Evolutionary conservation across 257 asterid genomes (phyloP), one percentile per base, ranked within the genome.

Genomic region (Nicotiana noctiflora): DNA sequence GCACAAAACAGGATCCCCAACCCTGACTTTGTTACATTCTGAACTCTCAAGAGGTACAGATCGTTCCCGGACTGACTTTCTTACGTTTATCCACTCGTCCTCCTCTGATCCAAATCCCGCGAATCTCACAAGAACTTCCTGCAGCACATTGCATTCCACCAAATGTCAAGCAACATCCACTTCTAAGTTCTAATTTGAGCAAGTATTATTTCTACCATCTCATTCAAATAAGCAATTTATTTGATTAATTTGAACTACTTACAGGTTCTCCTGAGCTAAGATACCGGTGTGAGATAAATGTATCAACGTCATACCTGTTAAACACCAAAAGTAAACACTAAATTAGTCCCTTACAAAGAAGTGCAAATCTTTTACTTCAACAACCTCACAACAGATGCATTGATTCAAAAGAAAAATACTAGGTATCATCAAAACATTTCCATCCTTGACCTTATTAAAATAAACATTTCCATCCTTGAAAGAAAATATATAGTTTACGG

Each of bases 271-370:
- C 93, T 32, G 97, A 84, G 77, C 75, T 56, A 77, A 85, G 91
- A 84, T 83, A 87, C 85, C 97, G 85, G 84, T 96, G 97, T 60
- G 88, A 84, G 80, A 89, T 81, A 89, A 96, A 96, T 82, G 84
- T 65, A 46, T 91, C 93, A 15, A 96, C 92, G 70, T 96, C 99
- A 15, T 93, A 95, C 99, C 98, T 92, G 93, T n/a, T 82, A 86
- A 70, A 66, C 74, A 72, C 27, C 44, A 19, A 10, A 75, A 18
- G 56, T 18, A 59, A 32, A n/a, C 5, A n/a, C 4, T 63, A 37
- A 79, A 8, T 40, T 75, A 51, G 56, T 14, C 18, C 5, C 3
- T 51, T 51, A 51, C 56, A 13, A 13, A 51, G 17, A 51, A 13
- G 56, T 51, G 56, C 56, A 51, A 51, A 51, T 8, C 25, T 46